Evolutionary conservation across 352 stramenopile species (phyloP).

Genomic region (Pythium rishiriense): DNA sequence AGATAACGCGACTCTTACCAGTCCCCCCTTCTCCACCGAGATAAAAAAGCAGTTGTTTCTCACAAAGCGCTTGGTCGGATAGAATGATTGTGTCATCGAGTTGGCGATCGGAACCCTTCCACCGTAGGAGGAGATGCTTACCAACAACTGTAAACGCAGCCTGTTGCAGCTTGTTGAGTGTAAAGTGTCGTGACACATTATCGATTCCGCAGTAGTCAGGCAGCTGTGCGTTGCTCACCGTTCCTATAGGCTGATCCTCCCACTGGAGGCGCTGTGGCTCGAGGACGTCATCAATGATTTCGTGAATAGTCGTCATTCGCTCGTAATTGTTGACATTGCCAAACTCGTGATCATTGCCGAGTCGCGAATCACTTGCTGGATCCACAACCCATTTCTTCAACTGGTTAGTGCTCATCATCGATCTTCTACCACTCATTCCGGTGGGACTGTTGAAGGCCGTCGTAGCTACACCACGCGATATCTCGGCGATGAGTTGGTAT

Average conservation of each 20-base stretch:
- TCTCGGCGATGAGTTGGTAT: neutral
- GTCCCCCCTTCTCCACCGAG: conserved; percentile 14
- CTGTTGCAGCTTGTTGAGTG: neutral
- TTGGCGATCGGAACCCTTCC: neutral
- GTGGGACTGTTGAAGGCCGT: neutral
- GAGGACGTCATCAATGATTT: conserved; percentile 1
- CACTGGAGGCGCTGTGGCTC: neutral
- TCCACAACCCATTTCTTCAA: conserved; percentile 3
- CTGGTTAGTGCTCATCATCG: neutral
- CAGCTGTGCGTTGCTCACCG: neutral
- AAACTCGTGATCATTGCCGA: neutral
- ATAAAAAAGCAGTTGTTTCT: neutral
- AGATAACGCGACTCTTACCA: conserved; percentile 16
- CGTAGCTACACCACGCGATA: neutral
- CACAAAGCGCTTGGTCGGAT: neutral
- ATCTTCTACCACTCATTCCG: neutral
- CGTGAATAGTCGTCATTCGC: neutral
- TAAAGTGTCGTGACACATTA: neutral
- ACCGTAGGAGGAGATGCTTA: neutral
- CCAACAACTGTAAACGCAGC: neutral
- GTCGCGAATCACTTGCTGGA: conserved; percentile 1
- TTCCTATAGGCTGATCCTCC: neutral
- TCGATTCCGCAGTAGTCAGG: neutral
- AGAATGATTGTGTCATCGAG: neutral
- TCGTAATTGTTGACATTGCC: neutral